Evolutionary conservation across 2,329 filamentous ascomycete species (phyloP).

Genomic region (Phialemoniopsis sp.): DNA sequence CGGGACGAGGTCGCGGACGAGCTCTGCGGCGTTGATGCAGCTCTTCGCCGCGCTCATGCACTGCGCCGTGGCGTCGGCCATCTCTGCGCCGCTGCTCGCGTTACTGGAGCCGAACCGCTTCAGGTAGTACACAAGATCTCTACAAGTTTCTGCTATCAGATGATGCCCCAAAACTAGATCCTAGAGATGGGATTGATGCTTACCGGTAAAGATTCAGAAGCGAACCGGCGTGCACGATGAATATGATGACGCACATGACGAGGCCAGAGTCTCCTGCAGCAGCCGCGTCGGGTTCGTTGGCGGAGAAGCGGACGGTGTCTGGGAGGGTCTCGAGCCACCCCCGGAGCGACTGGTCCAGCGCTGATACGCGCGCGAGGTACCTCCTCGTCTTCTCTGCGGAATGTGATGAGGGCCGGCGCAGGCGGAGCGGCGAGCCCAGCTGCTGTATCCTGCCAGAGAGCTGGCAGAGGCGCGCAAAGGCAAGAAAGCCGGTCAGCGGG

Average conservation of each 20-base stretch:
- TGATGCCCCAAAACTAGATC: neutral
- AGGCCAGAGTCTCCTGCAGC: constrained; percentile 10
- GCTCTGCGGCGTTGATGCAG: constrained; percentile 19
- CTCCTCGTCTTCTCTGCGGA: neutral
- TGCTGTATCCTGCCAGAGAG: constrained; percentile 18
- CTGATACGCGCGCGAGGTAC: constrained; percentile 7
- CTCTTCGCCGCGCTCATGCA: constrained; percentile 17
- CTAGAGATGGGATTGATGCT: neutral
- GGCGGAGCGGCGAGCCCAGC: constrained; percentile 12
- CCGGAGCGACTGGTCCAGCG: constrained; percentile 11
- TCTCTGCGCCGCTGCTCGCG: neutral
- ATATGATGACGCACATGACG: constrained; percentile 20
- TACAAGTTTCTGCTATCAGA: neutral
- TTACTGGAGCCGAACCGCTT: neutral
- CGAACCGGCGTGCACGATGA: constrained; percentile 19
- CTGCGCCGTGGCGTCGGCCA: constrained; percentile 11
- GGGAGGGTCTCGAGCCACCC: constrained; percentile 15
- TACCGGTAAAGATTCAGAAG: constrained; percentile 18
- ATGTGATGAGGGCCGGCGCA: constrained; percentile 6
- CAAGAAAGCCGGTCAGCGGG: constrained; percentile 17
- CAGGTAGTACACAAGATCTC: neutral
- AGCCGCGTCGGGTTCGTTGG: constrained; percentile 7
- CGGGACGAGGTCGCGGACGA: constrained; percentile 17
- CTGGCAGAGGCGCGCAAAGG: constrained; percentile 18
- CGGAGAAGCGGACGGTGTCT: constrained; percentile 19